Conservation (phyloP, 2,329 filamentous ascomycete species). For the Cyclaneusma minus region DNA sequence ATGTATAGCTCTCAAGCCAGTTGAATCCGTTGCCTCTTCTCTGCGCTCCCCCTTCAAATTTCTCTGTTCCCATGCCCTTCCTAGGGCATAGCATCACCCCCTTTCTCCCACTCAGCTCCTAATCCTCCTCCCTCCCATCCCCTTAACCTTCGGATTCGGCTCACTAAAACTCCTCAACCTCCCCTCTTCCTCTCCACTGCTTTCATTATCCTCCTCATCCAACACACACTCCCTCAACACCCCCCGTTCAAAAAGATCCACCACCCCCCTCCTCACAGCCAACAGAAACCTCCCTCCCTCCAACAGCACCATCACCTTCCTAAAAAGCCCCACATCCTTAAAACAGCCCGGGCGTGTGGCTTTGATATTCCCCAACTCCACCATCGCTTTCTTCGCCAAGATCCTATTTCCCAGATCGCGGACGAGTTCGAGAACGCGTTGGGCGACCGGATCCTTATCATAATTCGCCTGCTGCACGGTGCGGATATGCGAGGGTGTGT, state of each 20-base stretch:
- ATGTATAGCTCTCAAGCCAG: no score
- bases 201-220: constrained; percentile 40
- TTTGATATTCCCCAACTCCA: constrained; percentile 69
- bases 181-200: constrained; percentile 8
- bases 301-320: constrained; percentile 68
- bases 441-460: constrained; percentile 44
- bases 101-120: constrained; percentile 23
- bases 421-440: constrained; percentile 69
- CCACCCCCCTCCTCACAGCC: constrained; percentile 72
- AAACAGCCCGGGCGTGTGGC: constrained; percentile 62
- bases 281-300: constrained; percentile 84
- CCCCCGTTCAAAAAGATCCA: constrained; percentile 86
- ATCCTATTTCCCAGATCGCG: constrained; percentile 88
- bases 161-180: neutral
- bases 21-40: no score
- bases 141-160: no score
- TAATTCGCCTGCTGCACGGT: constrained; percentile 30
- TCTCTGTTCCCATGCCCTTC: no score
- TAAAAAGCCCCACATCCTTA: constrained; percentile 62
- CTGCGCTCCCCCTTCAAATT: no score
- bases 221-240: constrained; percentile 77
- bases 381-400: constrained; percentile 72
- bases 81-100: no score
- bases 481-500: constrained; percentile 28
- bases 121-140: constrained; percentile 12